phyloP scores from a whole-genome alignment of 495 filamentous ascomycete genomes.

The Chaetomium fimeti region DNA sequence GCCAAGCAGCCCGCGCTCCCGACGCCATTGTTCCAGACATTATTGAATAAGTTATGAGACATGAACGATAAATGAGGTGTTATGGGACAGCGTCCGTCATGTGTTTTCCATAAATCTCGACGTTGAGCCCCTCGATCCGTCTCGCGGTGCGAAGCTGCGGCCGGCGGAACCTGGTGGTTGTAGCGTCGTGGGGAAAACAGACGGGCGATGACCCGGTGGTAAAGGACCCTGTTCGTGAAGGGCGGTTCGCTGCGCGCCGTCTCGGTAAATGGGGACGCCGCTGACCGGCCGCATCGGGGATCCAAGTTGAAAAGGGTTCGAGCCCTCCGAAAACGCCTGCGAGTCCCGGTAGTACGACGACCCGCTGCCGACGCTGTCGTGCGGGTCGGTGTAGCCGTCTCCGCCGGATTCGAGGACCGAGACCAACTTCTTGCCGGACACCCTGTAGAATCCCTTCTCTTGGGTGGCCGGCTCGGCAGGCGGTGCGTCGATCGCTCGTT shows the following conservation, averaged over 20 bases:
- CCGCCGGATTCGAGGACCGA: slow-evolving; percentile 68
- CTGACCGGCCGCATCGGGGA: slow-evolving; percentile 51
- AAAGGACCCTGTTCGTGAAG: slow-evolving; percentile 46
- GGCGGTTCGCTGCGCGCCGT: slow-evolving; percentile 47
- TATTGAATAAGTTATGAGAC: slow-evolving; percentile 28
- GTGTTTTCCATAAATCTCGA: slow-evolving; percentile 56
- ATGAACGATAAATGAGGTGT: slow-evolving; percentile 20
- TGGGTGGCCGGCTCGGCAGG: slow-evolving; percentile 41
- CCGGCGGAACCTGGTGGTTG: slow-evolving; percentile 41
- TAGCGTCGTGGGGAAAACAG: slow-evolving; percentile 33
- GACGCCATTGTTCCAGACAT: slow-evolving; percentile 32
- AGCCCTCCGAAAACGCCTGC: slow-evolving; percentile 43
- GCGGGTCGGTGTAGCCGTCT: slow-evolving; percentile 66
- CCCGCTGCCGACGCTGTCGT: slow-evolving; percentile 46
- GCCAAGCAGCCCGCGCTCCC: background rate
- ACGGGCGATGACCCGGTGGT: slow-evolving; percentile 26
- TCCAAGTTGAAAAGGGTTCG: slow-evolving; percentile 41
- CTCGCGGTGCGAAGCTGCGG: slow-evolving; percentile 46
- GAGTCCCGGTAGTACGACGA: slow-evolving; percentile 53
- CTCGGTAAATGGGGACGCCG: slow-evolving; percentile 45
- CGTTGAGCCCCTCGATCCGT: slow-evolving; percentile 45
- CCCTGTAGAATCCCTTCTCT: slow-evolving; percentile 51
- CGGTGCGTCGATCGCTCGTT: slow-evolving; percentile 49
- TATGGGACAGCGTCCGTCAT: slow-evolving; percentile 30
- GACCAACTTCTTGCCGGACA: slow-evolving; percentile 71